Percentiles rank a stretch among this genome's conserved stretches.
phyloP scores from a whole-genome alignment of 257 asterid species.

The Jacaranda mimosifolia region DNA sequence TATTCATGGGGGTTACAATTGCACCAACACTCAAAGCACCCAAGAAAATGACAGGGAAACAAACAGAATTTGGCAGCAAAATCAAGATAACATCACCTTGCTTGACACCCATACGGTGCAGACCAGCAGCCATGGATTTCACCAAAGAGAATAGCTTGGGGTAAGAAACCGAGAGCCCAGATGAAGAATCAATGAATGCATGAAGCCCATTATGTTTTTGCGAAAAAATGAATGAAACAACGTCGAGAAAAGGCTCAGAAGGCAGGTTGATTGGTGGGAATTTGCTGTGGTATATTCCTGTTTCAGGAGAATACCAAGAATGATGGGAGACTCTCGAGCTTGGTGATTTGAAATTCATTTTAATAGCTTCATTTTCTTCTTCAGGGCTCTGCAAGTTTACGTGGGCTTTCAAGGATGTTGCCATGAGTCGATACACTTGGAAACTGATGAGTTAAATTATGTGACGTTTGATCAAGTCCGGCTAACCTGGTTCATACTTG shows the following conservation, averaged over 20 bases:
- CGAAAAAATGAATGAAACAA: constrained; percentile 78
- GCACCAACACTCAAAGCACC: constrained; percentile 77
- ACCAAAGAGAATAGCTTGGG: constrained; percentile 54
- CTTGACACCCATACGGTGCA: constrained; percentile 65
- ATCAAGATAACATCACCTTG: constrained; percentile 74
- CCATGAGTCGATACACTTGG: too few relatives aligned
- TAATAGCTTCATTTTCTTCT: constrained; percentile 21
- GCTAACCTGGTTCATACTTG: too few relatives aligned
- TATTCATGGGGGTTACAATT: constrained; percentile 68
- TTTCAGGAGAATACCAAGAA: constrained; percentile 66
- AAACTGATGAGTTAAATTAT: too few relatives aligned
- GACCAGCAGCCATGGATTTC: constrained; percentile 75
- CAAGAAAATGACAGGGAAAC: constrained; percentile 67
- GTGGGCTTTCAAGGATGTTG: constrained; percentile 48
- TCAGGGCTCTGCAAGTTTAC: constrained; percentile 24
- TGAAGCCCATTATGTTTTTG: constrained; percentile 55
- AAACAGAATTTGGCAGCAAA: constrained; percentile 72
- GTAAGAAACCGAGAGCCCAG: constrained; percentile 71
- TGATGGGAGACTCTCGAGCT: constrained; percentile 33
- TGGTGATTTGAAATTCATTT: constrained; percentile 23
- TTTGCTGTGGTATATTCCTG: constrained; percentile 74
- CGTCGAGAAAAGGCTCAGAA: constrained; percentile 69
- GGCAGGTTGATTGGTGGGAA: constrained; percentile 60
- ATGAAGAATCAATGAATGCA: constrained; percentile 72
- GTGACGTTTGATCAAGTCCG: too few relatives aligned